phyloP scores from a whole-genome alignment of 257 asterid genomes.

The Gentiana dahurica region DNA sequence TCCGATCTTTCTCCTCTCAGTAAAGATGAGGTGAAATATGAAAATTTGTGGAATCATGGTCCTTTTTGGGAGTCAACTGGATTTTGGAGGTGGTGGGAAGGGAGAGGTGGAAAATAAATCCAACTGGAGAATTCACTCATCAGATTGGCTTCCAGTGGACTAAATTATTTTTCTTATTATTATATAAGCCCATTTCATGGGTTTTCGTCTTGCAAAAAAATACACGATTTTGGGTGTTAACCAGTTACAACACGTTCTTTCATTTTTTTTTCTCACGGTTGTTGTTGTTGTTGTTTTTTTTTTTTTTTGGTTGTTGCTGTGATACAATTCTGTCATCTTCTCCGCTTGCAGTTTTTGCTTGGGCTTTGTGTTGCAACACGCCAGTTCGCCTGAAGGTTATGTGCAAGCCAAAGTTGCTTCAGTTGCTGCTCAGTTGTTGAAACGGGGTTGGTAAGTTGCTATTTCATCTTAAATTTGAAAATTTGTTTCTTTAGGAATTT shows the following conservation, averaged over 20 bases:
- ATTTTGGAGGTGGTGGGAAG: neutral
- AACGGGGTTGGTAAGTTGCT: conserved; percentile 88
- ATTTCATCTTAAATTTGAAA: conserved; percentile 5
- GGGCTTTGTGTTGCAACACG: conserved; percentile 62
- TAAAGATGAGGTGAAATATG: no score
- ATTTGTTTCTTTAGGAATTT: neutral
- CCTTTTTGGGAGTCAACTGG: no score
- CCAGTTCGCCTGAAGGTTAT: conserved; percentile 70
- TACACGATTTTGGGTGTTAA: no score
- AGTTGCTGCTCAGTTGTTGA: conserved; percentile 86
- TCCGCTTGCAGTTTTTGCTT: conserved; percentile 71
- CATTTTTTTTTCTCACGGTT: no score
- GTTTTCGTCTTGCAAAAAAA: no score
- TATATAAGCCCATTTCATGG: no score
- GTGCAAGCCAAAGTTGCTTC: conserved; percentile 77
- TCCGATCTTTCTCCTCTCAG: no score
- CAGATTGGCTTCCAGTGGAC: no score
- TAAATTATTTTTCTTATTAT: no score
- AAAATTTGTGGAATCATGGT: no score
- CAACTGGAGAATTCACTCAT: no score
- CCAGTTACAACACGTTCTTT: neutral
- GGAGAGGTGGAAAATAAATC: neutral
- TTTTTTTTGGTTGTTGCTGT: no score
- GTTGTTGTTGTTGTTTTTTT: neutral
- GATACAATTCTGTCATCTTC: neutral